Conservation (phyloP, 2,329 filamentous ascomycete species). For the Spiromastix sp. region DNA sequence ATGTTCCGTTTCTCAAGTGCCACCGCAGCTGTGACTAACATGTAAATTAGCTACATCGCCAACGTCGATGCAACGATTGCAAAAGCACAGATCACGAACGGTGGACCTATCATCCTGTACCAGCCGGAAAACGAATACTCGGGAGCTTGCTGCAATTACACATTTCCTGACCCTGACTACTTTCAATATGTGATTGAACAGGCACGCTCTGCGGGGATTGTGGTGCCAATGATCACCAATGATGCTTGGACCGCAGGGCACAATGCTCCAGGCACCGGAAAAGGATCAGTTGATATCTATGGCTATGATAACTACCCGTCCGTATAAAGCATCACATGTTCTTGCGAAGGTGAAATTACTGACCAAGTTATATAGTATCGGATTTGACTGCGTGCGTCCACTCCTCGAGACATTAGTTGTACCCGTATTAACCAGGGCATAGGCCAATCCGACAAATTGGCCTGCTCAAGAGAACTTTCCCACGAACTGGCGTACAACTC, state of each 20-base stretch:
- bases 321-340: slow-evolving; percentile 9
- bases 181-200: slow-evolving; percentile 62
- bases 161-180: slow-evolving; percentile 57
- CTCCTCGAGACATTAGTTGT: too few species aligned
- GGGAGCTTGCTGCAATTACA: slow-evolving; percentile 35
- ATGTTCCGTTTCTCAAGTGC: background rate
- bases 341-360: background rate
- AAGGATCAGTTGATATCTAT: slow-evolving; percentile 52
- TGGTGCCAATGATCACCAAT: slow-evolving; percentile 66
- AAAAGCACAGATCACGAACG: slow-evolving; percentile 69
- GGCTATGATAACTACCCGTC: slow-evolving; percentile 55
- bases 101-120: slow-evolving; percentile 65
- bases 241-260: slow-evolving; percentile 53
- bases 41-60: slow-evolving; percentile 43
- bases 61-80: slow-evolving; percentile 58
- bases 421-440: too few species aligned
- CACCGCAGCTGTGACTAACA: slow-evolving; percentile 6
- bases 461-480: slow-evolving; percentile 46
- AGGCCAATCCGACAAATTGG: slow-evolving; percentile 51
- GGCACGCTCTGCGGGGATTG: slow-evolving; percentile 55
- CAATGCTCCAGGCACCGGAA: slow-evolving; percentile 53
- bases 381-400: slow-evolving; percentile 28
- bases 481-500: slow-evolving; percentile 43
- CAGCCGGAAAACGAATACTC: slow-evolving; percentile 80
- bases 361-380: slow-evolving; percentile 18